Percentiles rank a stretch among this genome's conserved stretches.
Conservation (phyloP, 495 filamentous ascomycete species). For the Daldinia childiae region DNA sequence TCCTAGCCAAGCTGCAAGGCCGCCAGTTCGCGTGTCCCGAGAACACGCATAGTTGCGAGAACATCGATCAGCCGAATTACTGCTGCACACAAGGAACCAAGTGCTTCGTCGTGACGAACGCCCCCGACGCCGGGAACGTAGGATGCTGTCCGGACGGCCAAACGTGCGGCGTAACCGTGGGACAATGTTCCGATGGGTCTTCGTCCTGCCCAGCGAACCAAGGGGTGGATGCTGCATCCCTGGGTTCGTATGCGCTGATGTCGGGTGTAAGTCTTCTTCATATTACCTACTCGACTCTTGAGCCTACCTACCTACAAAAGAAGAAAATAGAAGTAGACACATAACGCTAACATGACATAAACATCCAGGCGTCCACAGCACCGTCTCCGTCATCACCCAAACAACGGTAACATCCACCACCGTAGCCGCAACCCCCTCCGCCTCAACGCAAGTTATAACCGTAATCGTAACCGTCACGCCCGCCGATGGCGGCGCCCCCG, state of each 20-base stretch:
- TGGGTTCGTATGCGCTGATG: slow-evolving; percentile 77
- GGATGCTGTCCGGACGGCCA: slow-evolving; percentile 85
- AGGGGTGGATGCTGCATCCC: slow-evolving; percentile 92
- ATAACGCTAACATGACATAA: slow-evolving; percentile 12
- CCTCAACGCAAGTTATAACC: slow-evolving; percentile 50
- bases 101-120: slow-evolving; percentile 66
- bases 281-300: not conserved
- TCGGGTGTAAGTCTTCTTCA: slow-evolving; percentile 77
- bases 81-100: slow-evolving; percentile 76
- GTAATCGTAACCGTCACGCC: slow-evolving; percentile 50
- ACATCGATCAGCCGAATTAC: slow-evolving; percentile 74
- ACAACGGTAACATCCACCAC: slow-evolving; percentile 48
- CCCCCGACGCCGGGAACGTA: slow-evolving; percentile 79
- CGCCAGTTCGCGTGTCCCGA: slow-evolving; percentile 78
- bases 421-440: slow-evolving; percentile 33
- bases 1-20: slow-evolving; percentile 51
- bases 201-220: slow-evolving; percentile 70
- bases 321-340: not conserved
- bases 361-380: slow-evolving; percentile 44
- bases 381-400: slow-evolving; percentile 58
- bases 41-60: slow-evolving; percentile 71
- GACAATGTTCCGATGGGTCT: slow-evolving; percentile 70
- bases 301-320: not conserved
- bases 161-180: slow-evolving; percentile 72
- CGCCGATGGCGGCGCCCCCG: slow-evolving; percentile 32